phyloP scores from a whole-genome alignment of 352 stramenopile species.

The Pythium monospermum region DNA sequence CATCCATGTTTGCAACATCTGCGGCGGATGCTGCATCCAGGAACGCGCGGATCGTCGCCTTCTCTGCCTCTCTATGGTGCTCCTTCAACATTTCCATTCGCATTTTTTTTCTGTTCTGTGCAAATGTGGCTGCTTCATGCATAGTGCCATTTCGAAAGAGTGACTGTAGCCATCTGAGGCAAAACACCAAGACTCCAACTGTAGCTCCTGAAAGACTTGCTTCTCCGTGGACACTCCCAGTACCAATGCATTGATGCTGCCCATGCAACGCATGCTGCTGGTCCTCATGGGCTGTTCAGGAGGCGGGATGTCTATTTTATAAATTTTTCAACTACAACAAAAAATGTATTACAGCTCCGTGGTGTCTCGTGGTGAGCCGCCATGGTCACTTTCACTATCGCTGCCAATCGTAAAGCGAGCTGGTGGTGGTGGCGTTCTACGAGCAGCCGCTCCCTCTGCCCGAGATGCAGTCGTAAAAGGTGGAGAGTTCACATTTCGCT shows the following conservation, averaged over 20 bases:
- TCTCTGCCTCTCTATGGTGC: background rate
- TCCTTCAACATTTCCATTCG: background rate
- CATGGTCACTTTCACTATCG: slow-evolving; percentile 21
- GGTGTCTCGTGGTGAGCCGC: slow-evolving; percentile 14
- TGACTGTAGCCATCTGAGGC: slow-evolving; percentile 24
- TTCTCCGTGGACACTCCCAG: background rate
- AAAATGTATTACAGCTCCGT: slow-evolving; percentile 14
- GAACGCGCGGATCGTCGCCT: slow-evolving; percentile 40
- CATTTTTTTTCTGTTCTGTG: background rate
- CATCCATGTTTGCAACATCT: slow-evolving; percentile 32
- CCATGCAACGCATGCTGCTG: background rate
- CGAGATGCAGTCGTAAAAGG: slow-evolving; percentile 1
- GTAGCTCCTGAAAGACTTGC: background rate
- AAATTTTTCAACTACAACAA: no score
- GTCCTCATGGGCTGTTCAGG: background rate
- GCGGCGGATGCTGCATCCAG: slow-evolving; percentile 43
- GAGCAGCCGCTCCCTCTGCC: no score
- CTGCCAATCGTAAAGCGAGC: slow-evolving; percentile 28
- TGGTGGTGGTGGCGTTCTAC: background rate
- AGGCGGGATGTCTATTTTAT: no score
- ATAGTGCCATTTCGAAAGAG: slow-evolving; percentile 2
- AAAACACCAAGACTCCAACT: no score
- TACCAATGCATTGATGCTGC: background rate
- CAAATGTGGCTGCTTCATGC: background rate
- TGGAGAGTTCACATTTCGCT: slow-evolving; percentile 17